Evolutionary conservation across 2,329 filamentous ascomycete species (phyloP), one percentile per base, ranked within the genome.

Genomic region (Stromatinia cepivora): DNA sequence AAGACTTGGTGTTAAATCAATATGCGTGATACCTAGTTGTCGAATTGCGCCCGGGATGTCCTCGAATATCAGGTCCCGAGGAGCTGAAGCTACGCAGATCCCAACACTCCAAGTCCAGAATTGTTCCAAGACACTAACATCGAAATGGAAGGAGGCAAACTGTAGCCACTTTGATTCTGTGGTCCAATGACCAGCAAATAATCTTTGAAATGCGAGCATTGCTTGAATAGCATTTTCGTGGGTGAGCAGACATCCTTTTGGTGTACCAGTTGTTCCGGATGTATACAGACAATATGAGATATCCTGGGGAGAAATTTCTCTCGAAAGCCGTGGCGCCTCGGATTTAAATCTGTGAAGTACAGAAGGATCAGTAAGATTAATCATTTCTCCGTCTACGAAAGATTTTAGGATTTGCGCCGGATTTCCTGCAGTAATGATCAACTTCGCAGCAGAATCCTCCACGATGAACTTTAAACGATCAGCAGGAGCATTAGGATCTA

Each of bases 81-180:
- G 91, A 9, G 92, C 93, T 2, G 92, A 89, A 2, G 94, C 90
- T 0, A 97, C 86, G 5, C 91, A 90, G 36, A 97, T 93, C 1
- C 93, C 93, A 0, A 95, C 91, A 39, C 90, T 93, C 94, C 94
- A 97, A 70, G 90, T 95, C 93, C 93, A 97, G 78, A 94, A 97
- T 76, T 97, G 94, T 77, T 97, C 94, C 0, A 97, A 84, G 0
- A 97, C 91, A 1, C 92, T 95, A 5, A 97, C 94, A 75, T 97
- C 94, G 71, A 97, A 97, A 79, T 97, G 94, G 69, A 97, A 92
- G 0, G 93, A 94, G 1, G 94, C 94, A 77, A 97, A 97, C 77
- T 97, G 94, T 0, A 97, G 83, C 90, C 93, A 97, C 70, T 91
- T 87, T 0, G 93, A 96, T 0, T 85, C 77, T 0, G 83, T 75